Evolutionary conservation across 805 yeast species (phyloP).

Genomic region (Blastobotrys terrestris): DNA sequence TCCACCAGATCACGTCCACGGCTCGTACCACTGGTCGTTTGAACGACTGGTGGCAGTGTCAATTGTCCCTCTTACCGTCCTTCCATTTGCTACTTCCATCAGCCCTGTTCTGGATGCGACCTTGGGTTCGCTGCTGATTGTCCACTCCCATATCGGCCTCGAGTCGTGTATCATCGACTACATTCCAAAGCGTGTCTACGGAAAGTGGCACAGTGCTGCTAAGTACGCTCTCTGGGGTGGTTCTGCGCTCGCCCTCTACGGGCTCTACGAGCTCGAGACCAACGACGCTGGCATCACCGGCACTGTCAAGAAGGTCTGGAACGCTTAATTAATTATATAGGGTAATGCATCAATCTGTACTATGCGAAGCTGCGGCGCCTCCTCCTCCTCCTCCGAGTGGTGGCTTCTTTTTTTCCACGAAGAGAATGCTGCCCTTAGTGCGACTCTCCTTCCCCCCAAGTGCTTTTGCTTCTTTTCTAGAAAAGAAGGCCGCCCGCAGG

Average conservation of each 20-base stretch:
- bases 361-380: no score
- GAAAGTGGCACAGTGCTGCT: constrained; percentile 65
- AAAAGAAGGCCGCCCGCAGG: no score
- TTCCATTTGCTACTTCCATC: constrained; percentile 65
- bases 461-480: no score
- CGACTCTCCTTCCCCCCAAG: no score
- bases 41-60: constrained; percentile 68
- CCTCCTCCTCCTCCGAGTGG: no score
- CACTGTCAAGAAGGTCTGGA: constrained; percentile 59
- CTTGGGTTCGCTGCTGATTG: constrained; percentile 57
- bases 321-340: constrained; percentile 29
- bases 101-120: constrained; percentile 68
- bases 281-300: constrained; percentile 73
- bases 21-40: constrained; percentile 90
- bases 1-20: constrained; percentile 55
- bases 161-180: constrained; percentile 90
- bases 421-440: no score
- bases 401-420: no score
- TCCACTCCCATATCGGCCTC: constrained; percentile 82
- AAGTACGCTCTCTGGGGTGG: constrained; percentile 66
- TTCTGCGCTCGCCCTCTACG: constrained; percentile 62
- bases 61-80: constrained; percentile 67
- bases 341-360: not conserved
- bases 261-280: constrained; percentile 71
- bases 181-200: constrained; percentile 81